Evolutionary conservation across 495 filamentous ascomycete genomes (phyloP).

Genomic region (Tirmania nivea): DNA sequence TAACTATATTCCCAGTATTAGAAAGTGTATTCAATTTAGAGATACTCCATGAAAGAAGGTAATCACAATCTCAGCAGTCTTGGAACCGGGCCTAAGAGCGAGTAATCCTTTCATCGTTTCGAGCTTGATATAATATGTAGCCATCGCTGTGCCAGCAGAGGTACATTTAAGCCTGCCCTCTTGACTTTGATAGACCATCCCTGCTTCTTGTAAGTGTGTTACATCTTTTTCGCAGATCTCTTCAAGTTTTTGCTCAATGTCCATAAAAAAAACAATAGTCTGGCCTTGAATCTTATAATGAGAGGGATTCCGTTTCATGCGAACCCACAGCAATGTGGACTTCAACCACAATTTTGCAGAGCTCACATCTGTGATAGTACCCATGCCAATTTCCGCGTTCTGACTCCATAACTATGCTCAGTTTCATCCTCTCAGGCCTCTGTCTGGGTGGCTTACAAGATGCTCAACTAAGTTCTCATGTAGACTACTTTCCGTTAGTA

Average conservation of each 20-base stretch:
- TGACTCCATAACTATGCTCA: slow-evolving; percentile 4
- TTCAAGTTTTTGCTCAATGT: slow-evolving; percentile 48
- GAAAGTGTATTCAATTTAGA: neutral
- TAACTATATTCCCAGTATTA: slow-evolving; percentile 26
- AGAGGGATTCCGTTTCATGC: slow-evolving; percentile 54
- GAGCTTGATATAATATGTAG: slow-evolving; percentile 77
- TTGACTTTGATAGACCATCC: slow-evolving; percentile 29
- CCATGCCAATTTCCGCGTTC: slow-evolving; percentile 80
- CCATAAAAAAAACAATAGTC: slow-evolving; percentile 20
- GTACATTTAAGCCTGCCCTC: slow-evolving; percentile 38
- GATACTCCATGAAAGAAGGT: neutral
- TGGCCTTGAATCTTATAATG: slow-evolving; percentile 50
- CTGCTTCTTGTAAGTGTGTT: slow-evolving; percentile 37
- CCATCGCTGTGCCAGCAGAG: slow-evolving; percentile 74
- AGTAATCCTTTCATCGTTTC: slow-evolving; percentile 67
- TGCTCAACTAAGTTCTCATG: slow-evolving; percentile 82
- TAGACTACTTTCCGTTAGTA: slow-evolving; percentile 26
- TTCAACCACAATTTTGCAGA: slow-evolving; percentile 66
- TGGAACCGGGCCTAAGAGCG: slow-evolving; percentile 35
- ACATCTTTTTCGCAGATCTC: slow-evolving; percentile 68
- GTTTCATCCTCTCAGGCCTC: neutral
- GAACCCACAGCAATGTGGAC: slow-evolving; percentile 71
- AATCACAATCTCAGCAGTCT: slow-evolving; percentile 51
- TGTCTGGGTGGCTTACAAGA: slow-evolving; percentile 23
- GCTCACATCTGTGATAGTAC: slow-evolving; percentile 46